Conservation (phyloP, 1,284 basidiomycete genomes). For the Malassezia slooffiae region DNA sequence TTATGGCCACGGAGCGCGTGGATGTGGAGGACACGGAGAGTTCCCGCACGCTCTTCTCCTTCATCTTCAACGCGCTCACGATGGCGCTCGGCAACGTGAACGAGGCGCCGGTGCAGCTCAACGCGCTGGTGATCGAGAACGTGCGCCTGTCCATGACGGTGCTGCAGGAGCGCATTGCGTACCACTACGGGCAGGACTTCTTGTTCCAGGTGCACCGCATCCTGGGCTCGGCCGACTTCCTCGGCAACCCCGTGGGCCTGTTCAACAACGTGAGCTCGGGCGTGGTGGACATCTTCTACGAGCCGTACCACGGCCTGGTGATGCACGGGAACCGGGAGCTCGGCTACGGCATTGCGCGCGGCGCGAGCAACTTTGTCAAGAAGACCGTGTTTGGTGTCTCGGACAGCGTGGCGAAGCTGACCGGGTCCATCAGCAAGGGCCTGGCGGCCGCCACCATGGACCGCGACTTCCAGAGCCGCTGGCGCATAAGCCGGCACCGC, state of each 20-base stretch:
- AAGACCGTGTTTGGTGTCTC: conserved; percentile 95
- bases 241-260: conserved; percentile 71
- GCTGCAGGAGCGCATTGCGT: conserved; percentile 69
- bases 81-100: conserved; percentile 98
- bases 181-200: conserved; percentile 90
- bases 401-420: conserved; percentile 93
- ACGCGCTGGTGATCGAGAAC: conserved; percentile 87
- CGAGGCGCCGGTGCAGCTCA: conserved; percentile 88
- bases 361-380: conserved; percentile 86
- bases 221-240: conserved; percentile 87
- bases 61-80: conserved; percentile 83
- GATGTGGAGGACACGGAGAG: conserved; percentile 63
- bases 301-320: conserved; percentile 92
- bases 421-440: conserved; percentile 92
- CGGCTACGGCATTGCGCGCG: conserved; percentile 92
- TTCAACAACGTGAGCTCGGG: conserved; percentile 98
- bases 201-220: conserved; percentile 90
- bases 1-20: conserved; percentile 89
- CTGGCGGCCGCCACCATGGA: conserved; percentile 93
- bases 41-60: conserved; percentile 69
- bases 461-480: conserved; percentile 79
- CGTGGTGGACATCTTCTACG: conserved; percentile 98
- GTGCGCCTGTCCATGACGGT: conserved; percentile 77
- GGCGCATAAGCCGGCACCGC: conserved; percentile 74
- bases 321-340: conserved; percentile 94